A percentile compares a stretch with the other conserved stretches of the same genome.
Conservation (phyloP, 257 asterid genomes). For the Parsonsia alboflavescens region DNA sequence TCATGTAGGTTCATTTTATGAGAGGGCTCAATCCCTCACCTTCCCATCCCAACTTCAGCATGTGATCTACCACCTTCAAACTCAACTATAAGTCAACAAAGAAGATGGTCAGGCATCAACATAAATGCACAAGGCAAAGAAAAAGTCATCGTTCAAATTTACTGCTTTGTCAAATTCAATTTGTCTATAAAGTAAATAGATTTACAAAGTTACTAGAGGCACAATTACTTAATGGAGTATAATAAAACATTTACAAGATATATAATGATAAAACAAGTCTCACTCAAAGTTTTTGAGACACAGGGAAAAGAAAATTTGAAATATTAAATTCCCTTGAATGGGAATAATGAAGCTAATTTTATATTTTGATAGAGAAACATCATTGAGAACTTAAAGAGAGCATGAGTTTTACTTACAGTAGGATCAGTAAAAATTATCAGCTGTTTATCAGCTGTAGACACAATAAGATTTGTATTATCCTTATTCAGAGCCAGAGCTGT, state of each 20-base stretch:
- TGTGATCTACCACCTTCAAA: constrained; percentile 94
- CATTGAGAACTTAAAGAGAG: neutral
- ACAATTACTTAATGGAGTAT: neutral
- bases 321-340: neutral
- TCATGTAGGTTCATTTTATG: constrained; percentile 48
- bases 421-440: constrained; percentile 89
- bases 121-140: neutral
- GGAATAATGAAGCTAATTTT: neutral
- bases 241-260: neutral
- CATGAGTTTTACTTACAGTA: constrained; percentile 59
- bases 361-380: constrained; percentile 4
- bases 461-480: constrained; percentile 84
- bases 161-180: neutral
- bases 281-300: neutral
- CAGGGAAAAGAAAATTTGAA: neutral
- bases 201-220: neutral
- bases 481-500: constrained; percentile 63
- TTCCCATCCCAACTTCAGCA: constrained; percentile 98
- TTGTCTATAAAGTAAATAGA: neutral
- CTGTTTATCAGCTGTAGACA: constrained; percentile 83
- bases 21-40: constrained; percentile 89
- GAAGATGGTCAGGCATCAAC: constrained; percentile 7
- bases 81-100: constrained; percentile 61
- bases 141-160: neutral
- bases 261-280: neutral